Conservation (phyloP, 2,329 filamentous ascomycete genomes). For the Sclerotinia minor region DNA sequence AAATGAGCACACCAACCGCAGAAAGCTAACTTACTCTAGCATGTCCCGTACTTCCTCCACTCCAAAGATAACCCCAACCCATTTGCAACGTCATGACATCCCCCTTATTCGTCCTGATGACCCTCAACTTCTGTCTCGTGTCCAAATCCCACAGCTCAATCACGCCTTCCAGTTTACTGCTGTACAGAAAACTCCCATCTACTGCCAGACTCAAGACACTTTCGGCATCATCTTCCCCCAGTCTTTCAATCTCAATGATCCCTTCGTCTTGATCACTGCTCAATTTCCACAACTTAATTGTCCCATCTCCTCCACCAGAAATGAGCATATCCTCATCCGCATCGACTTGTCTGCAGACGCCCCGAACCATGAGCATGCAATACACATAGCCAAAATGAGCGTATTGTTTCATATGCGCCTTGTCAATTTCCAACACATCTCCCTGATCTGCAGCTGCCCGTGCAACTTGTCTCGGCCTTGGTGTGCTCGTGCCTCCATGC, state of each 20-base stretch:
- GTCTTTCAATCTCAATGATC: slow-evolving; percentile 67
- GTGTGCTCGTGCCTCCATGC: slow-evolving; percentile 75
- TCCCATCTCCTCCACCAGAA: slow-evolving; percentile 89
- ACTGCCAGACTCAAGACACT: slow-evolving; percentile 76
- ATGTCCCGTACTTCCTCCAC: slow-evolving; percentile 84
- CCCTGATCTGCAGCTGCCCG: slow-evolving; percentile 54
- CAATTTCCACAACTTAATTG: slow-evolving; percentile 90
- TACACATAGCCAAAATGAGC: slow-evolving; percentile 96
- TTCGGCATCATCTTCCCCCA: slow-evolving; percentile 62
- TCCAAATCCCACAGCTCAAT: slow-evolving; percentile 97
- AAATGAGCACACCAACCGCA: neutral
- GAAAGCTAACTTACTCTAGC: slow-evolving; percentile 65
- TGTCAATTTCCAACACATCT: slow-evolving; percentile 76
- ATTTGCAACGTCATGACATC: slow-evolving; percentile 87
- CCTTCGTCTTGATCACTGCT: slow-evolving; percentile 54
- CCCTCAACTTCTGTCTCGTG: slow-evolving; percentile 84
- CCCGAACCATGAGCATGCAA: slow-evolving; percentile 85
- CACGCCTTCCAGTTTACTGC: slow-evolving; percentile 81
- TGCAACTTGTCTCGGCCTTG: slow-evolving; percentile 54
- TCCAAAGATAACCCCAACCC: slow-evolving; percentile 82
- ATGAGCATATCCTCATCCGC: slow-evolving; percentile 78
- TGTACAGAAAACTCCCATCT: slow-evolving; percentile 90
- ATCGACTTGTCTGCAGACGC: slow-evolving; percentile 65
- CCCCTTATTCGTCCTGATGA: slow-evolving; percentile 75
- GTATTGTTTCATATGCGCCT: slow-evolving; percentile 79